phyloP scores from a whole-genome alignment of 805 yeast species.

The Tetrapisispora iriomotensis region DNA sequence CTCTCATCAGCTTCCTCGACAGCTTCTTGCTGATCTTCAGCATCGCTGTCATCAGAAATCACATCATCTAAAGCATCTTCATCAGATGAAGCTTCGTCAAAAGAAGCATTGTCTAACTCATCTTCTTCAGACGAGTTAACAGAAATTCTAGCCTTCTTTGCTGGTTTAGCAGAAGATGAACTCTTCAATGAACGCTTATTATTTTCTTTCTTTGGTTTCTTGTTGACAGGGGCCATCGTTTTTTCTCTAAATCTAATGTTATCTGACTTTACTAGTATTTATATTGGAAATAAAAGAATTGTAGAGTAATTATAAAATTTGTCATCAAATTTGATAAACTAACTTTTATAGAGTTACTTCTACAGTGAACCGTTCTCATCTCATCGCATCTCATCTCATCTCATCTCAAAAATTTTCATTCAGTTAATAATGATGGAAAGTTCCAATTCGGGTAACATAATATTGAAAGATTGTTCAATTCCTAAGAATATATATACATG shows the following conservation, averaged over 20 bases:
- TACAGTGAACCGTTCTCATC: no score
- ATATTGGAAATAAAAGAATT: neutral
- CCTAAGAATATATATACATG: no score
- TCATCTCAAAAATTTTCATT: slow-evolving; percentile 4
- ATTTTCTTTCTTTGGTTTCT: slow-evolving; percentile 8
- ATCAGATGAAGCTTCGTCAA: slow-evolving; percentile 8
- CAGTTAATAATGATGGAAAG: neutral
- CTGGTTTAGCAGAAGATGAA: slow-evolving; percentile 1
- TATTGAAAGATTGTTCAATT: no score
- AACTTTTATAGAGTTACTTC: no score
- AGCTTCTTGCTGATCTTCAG: slow-evolving; percentile 17
- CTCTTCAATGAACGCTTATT: slow-evolving; percentile 6
- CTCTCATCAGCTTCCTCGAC: slow-evolving; percentile 17
- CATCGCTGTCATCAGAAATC: slow-evolving; percentile 12
- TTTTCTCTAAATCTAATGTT: no score
- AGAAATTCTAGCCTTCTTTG: slow-evolving; percentile 26
- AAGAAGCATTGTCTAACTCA: slow-evolving; percentile 14
- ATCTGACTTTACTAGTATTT: no score
- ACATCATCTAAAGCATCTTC: slow-evolving; percentile 24
- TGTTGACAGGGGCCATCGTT: slow-evolving; percentile 16
- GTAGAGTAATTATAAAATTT: no score
- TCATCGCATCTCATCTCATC: slow-evolving; percentile 4
- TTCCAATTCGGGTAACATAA: no score
- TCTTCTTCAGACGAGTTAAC: slow-evolving; percentile 28
- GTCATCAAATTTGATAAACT: no score